A percentile compares a stretch with the other conserved stretches of the same genome.
phyloP scores from a whole-genome alignment of 2,329 filamentous ascomycete species.

The Zopfia rhizophila region DNA sequence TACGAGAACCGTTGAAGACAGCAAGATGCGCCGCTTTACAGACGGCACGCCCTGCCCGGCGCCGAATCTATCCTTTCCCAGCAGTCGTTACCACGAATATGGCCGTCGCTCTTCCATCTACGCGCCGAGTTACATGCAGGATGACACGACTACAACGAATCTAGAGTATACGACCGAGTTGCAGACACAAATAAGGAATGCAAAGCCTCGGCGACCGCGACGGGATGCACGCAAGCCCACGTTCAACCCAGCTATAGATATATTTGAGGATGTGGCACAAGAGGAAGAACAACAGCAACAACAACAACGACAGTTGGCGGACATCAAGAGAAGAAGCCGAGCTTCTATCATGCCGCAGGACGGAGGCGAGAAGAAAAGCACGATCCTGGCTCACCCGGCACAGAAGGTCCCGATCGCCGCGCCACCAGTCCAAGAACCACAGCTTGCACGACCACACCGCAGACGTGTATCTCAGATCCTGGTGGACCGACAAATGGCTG shows the following conservation, averaged over 20 bases:
- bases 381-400: constrained; percentile 49
- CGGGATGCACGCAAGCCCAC: constrained; percentile 39
- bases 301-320: constrained; percentile 24
- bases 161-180: constrained; percentile 53
- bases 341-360: constrained; percentile 37
- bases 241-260: constrained; percentile 48
- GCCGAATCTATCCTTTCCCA: constrained; percentile 37
- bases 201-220: constrained; percentile 47
- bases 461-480: constrained; percentile 50
- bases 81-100: constrained; percentile 39
- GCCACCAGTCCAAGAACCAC: constrained; percentile 18
- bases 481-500: constrained; percentile 33
- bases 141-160: constrained; percentile 47
- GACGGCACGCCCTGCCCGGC: constrained; percentile 50
- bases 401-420: constrained; percentile 44
- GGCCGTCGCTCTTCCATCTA: constrained; percentile 37
- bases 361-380: constrained; percentile 36
- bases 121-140: constrained; percentile 43
- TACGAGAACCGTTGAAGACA: neutral
- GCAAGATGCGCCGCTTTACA: constrained; percentile 46
- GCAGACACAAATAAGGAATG: constrained; percentile 37
- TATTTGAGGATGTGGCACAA: constrained; percentile 51
- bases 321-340: constrained; percentile 38
- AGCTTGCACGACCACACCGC: constrained; percentile 37
- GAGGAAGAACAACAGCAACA: constrained; percentile 43